Evolutionary conservation across 345 rosid genomes (phyloP).

Genomic region (Diplotaxis tenuifolia): DNA sequence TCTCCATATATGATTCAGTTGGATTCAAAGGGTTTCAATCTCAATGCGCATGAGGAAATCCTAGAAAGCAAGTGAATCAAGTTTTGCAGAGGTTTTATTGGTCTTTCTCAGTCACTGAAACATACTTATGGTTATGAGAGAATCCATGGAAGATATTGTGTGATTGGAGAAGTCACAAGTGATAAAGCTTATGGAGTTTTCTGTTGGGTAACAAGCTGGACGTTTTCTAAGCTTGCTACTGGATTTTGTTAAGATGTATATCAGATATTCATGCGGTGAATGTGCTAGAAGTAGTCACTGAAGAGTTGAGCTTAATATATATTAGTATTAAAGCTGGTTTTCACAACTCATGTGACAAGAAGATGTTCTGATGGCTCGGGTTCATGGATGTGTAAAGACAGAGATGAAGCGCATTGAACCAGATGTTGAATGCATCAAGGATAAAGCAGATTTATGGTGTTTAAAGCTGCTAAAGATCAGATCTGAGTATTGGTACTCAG

Average conservation of each 20-base stretch:
- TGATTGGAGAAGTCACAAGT: neutral
- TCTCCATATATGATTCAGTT: neutral
- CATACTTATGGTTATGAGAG: neutral
- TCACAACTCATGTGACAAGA: neutral
- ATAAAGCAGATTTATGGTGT: neutral
- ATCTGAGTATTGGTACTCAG: neutral
- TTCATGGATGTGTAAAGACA: neutral
- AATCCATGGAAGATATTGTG: neutral
- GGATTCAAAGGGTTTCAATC: neutral
- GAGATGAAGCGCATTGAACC: neutral
- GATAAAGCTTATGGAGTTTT: neutral
- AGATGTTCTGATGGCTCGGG: neutral
- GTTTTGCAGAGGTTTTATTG: neutral
- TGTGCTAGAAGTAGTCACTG: neutral
- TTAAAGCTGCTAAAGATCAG: neutral
- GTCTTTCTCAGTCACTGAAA: neutral
- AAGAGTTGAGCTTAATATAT: neutral
- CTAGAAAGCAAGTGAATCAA: slow-evolving; percentile 10
- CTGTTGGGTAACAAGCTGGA: neutral
- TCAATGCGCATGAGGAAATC: slow-evolving; percentile 1
- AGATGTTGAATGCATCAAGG: neutral
- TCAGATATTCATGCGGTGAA: neutral
- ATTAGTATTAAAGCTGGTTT: neutral
- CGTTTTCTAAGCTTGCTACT: neutral
- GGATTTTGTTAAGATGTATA: neutral